phyloP scores from a whole-genome alignment of 23 red algal genomes.

The Gracilaria domingensis region DNA sequence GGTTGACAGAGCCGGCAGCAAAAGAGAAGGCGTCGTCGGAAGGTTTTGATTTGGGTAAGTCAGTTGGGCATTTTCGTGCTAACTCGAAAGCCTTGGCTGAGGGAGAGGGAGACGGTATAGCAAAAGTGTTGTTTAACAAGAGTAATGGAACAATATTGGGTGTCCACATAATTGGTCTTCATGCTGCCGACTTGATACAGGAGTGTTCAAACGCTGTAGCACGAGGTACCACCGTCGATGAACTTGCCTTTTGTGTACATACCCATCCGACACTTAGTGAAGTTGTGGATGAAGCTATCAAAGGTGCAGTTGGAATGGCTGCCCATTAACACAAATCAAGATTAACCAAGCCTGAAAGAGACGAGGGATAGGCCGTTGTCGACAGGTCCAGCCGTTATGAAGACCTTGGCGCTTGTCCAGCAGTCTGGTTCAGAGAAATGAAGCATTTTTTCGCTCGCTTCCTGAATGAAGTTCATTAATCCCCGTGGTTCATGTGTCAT shows the following conservation, averaged over 20 bases:
- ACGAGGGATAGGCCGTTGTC: background rate
- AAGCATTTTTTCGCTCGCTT: background rate
- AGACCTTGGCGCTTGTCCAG: background rate
- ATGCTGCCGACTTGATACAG: conserved; percentile 98
- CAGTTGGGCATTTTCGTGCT: conserved; percentile 91
- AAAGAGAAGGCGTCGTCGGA: conserved; percentile 78
- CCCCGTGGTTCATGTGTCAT: background rate
- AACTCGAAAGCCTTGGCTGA: conserved; percentile 99
- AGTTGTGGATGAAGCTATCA: conserved; percentile 98
- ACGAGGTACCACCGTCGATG: conserved; percentile 84
- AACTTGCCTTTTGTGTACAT: conserved; percentile 96
- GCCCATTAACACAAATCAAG: conserved; percentile 66
- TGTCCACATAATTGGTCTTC: conserved; percentile 97
- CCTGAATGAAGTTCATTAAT: background rate
- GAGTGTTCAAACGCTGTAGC: conserved; percentile 96
- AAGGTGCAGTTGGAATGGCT: conserved; percentile 93
- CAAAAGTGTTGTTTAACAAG: conserved; percentile 95
- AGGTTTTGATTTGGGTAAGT: conserved; percentile 93
- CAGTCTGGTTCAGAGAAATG: background rate
- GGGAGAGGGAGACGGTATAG: conserved; percentile 95
- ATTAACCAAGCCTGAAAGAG: background rate
- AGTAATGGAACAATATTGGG: conserved; percentile 90
- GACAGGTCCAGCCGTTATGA: background rate
- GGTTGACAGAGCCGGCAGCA: conserved; percentile 87
- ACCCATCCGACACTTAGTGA: conserved; percentile 98